Percentiles rank a stretch among this genome's conserved stretches.
These are phyloP conservation scores for Trichothecium roseum DNA, from an alignment of 2,329 filamentous ascomycete species.

Conservation along the genomic window DNA sequence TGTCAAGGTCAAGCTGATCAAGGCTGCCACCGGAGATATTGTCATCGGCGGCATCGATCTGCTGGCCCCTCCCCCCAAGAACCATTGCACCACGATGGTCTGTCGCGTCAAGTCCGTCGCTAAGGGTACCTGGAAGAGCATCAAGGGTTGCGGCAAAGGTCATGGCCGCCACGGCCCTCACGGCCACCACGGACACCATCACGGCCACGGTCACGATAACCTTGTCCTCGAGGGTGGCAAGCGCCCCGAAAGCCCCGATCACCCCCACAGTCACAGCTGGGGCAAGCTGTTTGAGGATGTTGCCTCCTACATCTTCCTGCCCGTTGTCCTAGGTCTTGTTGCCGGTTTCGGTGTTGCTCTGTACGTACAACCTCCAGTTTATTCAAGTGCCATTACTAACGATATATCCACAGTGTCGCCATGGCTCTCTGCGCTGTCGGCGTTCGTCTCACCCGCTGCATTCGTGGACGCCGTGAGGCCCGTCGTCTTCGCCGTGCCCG, in stretches of 20 bases:
- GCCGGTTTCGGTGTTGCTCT: constrained; percentile 59
- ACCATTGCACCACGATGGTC: constrained; percentile 37
- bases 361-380: constrained; percentile 25
- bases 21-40: constrained; percentile 43
- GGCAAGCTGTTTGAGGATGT: constrained; percentile 42
- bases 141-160: constrained; percentile 14
- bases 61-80: constrained; percentile 9
- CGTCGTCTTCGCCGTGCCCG: constrained; percentile 16
- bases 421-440: constrained; percentile 55
- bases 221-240: constrained; percentile 3
- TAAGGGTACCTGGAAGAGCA: constrained; percentile 14
- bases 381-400: constrained; percentile 14
- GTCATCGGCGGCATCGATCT: constrained; percentile 40
- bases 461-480: constrained; percentile 27
- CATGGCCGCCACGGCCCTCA: background rate
- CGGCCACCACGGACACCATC: constrained; percentile 9
- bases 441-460: constrained; percentile 24
- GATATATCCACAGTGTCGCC: constrained; percentile 35
- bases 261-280: constrained; percentile 24
- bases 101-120: constrained; percentile 33
- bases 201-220: constrained; percentile 7
- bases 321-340: constrained; percentile 57
- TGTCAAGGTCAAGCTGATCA: constrained; percentile 52
- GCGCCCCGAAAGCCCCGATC: constrained; percentile 1
- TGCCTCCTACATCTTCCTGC: constrained; percentile 53